phyloP scores from a whole-genome alignment of 257 asterid genomes.

The Handroanthus guayacan region DNA sequence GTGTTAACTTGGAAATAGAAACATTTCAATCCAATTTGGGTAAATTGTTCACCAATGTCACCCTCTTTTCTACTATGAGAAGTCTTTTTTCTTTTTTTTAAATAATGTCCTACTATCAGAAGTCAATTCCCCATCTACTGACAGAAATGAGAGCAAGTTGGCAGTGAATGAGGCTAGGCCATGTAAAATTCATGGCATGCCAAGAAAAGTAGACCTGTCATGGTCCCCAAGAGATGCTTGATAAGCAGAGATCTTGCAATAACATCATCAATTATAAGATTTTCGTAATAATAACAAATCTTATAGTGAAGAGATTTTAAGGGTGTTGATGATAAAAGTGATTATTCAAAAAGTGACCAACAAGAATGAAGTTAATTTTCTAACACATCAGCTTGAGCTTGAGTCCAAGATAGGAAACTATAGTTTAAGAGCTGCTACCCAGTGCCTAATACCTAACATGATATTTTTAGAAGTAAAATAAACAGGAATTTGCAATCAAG shows the following conservation, averaged over 20 bases:
- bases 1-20: not conserved
- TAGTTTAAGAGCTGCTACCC: conserved; percentile 14
- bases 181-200: not conserved
- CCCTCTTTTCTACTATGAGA: too few relatives aligned
- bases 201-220: conserved; percentile 2
- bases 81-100: too few relatives aligned
- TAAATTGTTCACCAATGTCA: not conserved
- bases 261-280: conserved; percentile 4
- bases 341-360: too few relatives aligned
- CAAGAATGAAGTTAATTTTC: too few relatives aligned
- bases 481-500: conserved; percentile 14
- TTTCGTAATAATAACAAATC: not conserved
- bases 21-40: not conserved
- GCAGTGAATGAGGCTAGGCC: not conserved
- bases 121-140: not conserved
- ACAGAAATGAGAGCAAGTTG: conserved; percentile 19
- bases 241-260: conserved; percentile 5
- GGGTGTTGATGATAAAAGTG: too few relatives aligned
- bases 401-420: conserved; percentile 13
- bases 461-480: conserved; percentile 20
- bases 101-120: too few relatives aligned
- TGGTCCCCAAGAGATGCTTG: conserved; percentile 12
- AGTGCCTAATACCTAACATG: conserved; percentile 25
- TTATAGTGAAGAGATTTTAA: too few relatives aligned
- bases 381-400: not conserved